Percentiles rank a stretch among this genome's conserved stretches.
These are phyloP conservation scores for Aureobasidium sp. DNA, from an alignment of 2,329 filamentous ascomycete genomes.

Conservation along the genomic window DNA sequence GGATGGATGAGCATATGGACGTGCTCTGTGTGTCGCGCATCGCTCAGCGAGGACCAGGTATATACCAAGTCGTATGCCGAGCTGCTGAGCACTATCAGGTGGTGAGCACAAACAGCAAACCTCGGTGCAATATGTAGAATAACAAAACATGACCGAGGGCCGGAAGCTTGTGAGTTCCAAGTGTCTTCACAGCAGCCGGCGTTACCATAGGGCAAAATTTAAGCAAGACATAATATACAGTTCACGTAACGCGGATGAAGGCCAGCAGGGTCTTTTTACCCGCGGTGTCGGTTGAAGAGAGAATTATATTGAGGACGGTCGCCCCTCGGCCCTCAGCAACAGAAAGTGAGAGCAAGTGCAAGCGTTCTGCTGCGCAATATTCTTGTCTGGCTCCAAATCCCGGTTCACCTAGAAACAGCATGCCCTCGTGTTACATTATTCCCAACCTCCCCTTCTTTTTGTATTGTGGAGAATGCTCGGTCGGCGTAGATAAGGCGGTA, in stretches of 20 bases:
- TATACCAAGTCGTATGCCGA: neutral
- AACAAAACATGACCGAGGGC: neutral
- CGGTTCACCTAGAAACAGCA: neutral
- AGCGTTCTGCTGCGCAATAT: neutral
- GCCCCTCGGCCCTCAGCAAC: neutral
- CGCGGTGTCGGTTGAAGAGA: neutral
- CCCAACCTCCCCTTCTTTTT: neutral
- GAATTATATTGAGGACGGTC: neutral
- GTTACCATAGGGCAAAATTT: neutral
- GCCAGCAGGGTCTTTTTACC: neutral
- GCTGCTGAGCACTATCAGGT: neutral
- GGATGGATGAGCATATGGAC: neutral
- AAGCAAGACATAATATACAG: neutral
- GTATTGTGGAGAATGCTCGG: neutral
- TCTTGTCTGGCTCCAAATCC: neutral
- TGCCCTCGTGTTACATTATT: neutral
- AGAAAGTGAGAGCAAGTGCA: neutral
- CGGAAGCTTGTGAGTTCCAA: neutral
- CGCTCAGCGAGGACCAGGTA: neutral
- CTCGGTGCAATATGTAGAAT: slow-evolving; percentile 7
- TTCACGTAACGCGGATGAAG: neutral
- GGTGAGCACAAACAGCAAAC: neutral
- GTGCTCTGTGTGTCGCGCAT: neutral
- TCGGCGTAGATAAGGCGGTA: neutral
- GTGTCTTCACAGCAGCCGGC: neutral